A percentile compares a stretch with the other conserved stretches of the same genome.
phyloP scores from a whole-genome alignment of 2,329 filamentous ascomycete genomes.

The Colletotrichum tropicale region DNA sequence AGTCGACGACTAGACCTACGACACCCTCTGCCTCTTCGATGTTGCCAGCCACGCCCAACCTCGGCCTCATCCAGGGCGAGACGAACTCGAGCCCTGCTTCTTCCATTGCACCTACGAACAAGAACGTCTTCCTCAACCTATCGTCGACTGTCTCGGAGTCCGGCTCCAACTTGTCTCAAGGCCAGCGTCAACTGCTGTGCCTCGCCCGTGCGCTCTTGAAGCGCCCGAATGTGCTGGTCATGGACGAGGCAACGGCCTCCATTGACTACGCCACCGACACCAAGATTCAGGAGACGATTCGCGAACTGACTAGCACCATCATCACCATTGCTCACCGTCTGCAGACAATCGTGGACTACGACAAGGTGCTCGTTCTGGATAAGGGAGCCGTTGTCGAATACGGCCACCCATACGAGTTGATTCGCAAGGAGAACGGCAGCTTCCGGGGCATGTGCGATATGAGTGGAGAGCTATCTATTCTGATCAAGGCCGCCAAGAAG shows the following conservation, averaged over 20 bases:
- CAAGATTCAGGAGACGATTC: slow-evolving; percentile 96
- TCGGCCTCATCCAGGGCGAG: background rate
- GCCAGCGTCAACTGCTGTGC: slow-evolving; percentile 92
- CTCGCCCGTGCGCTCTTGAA: slow-evolving; percentile 92
- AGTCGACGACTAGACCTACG: slow-evolving; percentile 37
- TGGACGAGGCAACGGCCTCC: slow-evolving; percentile 98
- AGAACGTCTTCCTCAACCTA: slow-evolving; percentile 92
- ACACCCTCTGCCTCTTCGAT: slow-evolving; percentile 26
- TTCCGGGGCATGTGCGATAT: slow-evolving; percentile 70
- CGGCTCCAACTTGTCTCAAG: slow-evolving; percentile 92
- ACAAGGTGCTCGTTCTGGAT: slow-evolving; percentile 94
- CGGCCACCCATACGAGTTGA: slow-evolving; percentile 84
- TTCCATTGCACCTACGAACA: slow-evolving; percentile 69
- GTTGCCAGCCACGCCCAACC: slow-evolving; percentile 17
- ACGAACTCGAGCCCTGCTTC: slow-evolving; percentile 17
- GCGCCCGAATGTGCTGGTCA: slow-evolving; percentile 89
- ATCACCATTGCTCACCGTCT: slow-evolving; percentile 96
- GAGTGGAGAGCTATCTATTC: slow-evolving; percentile 60
- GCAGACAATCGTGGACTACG: slow-evolving; percentile 97
- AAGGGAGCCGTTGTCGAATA: slow-evolving; percentile 88
- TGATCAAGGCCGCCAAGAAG: slow-evolving; percentile 61
- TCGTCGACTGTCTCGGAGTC: slow-evolving; percentile 85
- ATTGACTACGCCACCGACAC: slow-evolving; percentile 96
- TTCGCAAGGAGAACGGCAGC: slow-evolving; percentile 70
- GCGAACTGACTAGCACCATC: slow-evolving; percentile 91